Evolutionary conservation across 2,329 filamentous ascomycete genomes (phyloP).

Genomic region (Venturia carpophila): DNA sequence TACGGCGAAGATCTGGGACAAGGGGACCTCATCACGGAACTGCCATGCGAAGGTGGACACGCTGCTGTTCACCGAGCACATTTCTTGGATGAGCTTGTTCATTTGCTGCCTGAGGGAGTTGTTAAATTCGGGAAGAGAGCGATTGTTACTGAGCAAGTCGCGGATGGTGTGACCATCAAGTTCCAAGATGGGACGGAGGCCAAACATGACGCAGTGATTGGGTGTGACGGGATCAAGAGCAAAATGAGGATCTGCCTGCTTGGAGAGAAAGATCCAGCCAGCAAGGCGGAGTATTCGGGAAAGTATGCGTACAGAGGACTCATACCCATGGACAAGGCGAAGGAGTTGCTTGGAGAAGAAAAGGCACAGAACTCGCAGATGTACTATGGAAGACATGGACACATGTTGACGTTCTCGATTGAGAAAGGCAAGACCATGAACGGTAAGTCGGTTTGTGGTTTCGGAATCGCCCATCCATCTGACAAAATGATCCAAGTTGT

Average conservation of each 20-base stretch:
- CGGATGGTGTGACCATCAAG: constrained; percentile 28
- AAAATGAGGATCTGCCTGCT: constrained; percentile 46
- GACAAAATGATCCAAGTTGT: constrained; percentile 30
- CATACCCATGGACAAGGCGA: constrained; percentile 50
- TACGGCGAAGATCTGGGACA: constrained; percentile 29
- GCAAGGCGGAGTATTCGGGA: constrained; percentile 44
- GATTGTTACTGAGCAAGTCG: constrained; percentile 24
- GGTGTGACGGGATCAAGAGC: constrained; percentile 42
- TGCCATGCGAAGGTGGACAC: constrained; percentile 23
- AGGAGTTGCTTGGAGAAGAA: constrained; percentile 41
- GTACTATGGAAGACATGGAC: constrained; percentile 45
- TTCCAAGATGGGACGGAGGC: constrained; percentile 39
- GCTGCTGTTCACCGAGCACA: constrained; percentile 40
- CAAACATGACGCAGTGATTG: constrained; percentile 38
- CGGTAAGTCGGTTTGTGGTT: constrained; percentile 24
- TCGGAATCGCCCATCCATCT: not conserved
- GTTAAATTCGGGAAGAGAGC: constrained; percentile 36
- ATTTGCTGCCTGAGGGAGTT: constrained; percentile 37
- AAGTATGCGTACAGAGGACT: constrained; percentile 57
- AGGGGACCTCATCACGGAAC: constrained; percentile 23
- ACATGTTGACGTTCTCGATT: constrained; percentile 56
- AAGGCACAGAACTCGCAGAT: constrained; percentile 41
- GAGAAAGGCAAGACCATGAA: constrained; percentile 51
- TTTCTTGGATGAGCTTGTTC: constrained; percentile 43
- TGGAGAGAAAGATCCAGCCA: constrained; percentile 38